Evolutionary conservation across 345 rosid genomes (phyloP).

Genomic region (Salix viminalis): DNA sequence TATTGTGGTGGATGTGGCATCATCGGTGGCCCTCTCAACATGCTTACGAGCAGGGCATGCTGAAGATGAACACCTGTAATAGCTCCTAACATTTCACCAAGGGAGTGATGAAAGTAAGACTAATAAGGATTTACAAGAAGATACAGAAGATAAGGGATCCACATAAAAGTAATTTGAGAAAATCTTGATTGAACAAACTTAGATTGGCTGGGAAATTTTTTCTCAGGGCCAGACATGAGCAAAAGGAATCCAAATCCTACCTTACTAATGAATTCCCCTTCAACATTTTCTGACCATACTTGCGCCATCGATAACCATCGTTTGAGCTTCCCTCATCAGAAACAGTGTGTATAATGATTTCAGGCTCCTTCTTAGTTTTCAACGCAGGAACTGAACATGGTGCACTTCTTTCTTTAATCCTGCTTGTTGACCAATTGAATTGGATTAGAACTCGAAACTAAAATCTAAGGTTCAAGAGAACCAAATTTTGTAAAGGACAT

Average conservation of each 20-base stretch:
- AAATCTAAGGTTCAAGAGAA: not conserved
- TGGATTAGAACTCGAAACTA: not conserved
- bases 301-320: conserved; percentile 28
- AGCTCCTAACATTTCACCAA: conserved; percentile 21
- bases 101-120: not conserved
- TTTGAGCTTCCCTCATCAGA: conserved; percentile 15
- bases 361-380: conserved; percentile 10
- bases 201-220: not conserved
- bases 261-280: conserved; percentile 21
- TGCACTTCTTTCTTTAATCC: conserved; percentile 4
- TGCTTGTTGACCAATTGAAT: not conserved
- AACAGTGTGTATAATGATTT: conserved; percentile 1
- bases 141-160: not conserved
- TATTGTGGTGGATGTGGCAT: conserved; percentile 1
- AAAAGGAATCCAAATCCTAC: not conserved
- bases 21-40: conserved; percentile 17
- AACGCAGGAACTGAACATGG: not conserved
- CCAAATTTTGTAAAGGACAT: not conserved
- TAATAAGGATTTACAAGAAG: not conserved
- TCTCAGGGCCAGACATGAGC: not conserved
- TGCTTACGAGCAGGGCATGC: conserved; percentile 31
- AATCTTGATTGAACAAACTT: not conserved
- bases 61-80: conserved; percentile 25
- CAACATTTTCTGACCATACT: conserved; percentile 29
- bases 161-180: not conserved